Percentiles rank a stretch among this genome's conserved stretches.
These are phyloP conservation scores for Suillus variegatus DNA, from an alignment of 768 basidiomycete genomes.

Conservation along the genomic window DNA sequence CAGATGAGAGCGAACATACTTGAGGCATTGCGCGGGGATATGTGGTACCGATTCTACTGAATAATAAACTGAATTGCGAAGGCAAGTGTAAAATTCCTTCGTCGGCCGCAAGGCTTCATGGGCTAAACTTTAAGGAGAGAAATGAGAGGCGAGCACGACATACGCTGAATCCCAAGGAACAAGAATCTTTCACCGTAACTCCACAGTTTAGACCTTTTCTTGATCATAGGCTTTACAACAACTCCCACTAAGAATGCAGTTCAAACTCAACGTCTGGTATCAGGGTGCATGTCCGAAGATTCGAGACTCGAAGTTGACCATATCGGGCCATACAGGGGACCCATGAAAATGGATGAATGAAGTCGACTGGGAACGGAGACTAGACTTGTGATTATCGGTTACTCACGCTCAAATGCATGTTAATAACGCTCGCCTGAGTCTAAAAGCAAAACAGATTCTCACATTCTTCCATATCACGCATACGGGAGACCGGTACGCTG, in stretches of 20 bases:
- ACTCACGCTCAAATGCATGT: neutral
- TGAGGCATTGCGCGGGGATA: neutral
- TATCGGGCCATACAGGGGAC: neutral
- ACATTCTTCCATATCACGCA: neutral
- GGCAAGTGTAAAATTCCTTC: constrained; percentile 21
- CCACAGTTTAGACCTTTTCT: neutral
- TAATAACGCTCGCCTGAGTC: neutral
- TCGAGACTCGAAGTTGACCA: neutral
- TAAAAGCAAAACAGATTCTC: neutral
- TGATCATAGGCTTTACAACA: neutral
- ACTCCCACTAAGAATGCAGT: neutral
- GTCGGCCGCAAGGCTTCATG: constrained; percentile 9
- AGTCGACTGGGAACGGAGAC: neutral
- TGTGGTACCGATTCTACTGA: constrained; percentile 32
- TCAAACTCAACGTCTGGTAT: neutral
- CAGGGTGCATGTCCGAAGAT: neutral
- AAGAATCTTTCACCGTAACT: neutral
- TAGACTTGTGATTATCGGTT: neutral
- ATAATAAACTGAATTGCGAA: constrained; percentile 43
- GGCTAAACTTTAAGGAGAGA: constrained; percentile 20
- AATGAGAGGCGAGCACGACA: constrained; percentile 28
- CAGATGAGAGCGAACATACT: neutral
- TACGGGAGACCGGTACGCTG: neutral
- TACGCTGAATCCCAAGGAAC: constrained; percentile 5
- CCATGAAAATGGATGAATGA: neutral